Percentiles rank a stretch among this genome's conserved stretches.
Conservation (phyloP, 2,329 filamentous ascomycete species). For the Trichoderma endophyticum region DNA sequence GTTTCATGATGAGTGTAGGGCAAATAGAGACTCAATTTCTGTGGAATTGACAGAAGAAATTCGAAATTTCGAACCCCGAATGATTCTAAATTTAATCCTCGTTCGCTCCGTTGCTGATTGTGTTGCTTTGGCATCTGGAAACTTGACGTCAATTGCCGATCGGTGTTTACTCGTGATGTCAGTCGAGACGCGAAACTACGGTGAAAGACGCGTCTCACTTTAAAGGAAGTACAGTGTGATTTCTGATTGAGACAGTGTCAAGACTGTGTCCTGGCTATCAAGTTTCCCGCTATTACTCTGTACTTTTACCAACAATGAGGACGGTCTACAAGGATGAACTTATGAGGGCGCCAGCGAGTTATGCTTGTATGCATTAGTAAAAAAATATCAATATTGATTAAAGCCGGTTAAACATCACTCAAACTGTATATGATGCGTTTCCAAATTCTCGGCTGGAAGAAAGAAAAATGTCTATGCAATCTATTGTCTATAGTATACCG, state of each 20-base stretch:
- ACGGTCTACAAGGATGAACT: no score
- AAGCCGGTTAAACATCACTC: background rate
- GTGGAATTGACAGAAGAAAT: no score
- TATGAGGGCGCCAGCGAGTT: no score
- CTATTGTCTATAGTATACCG: background rate
- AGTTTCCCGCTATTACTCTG: no score
- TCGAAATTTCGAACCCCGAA: background rate
- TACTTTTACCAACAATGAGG: no score
- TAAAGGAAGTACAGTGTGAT: no score
- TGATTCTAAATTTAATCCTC: background rate
- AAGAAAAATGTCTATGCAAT: background rate
- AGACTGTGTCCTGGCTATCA: no score
- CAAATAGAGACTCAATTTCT: background rate
- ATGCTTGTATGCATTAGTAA: no score
- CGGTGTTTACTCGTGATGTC: background rate
- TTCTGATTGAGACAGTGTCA: background rate
- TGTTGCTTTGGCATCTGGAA: background rate
- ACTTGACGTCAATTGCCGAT: background rate
- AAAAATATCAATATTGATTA: no score
- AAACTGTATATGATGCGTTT: background rate
- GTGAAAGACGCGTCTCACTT: background rate
- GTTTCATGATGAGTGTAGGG: background rate
- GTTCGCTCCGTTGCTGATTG: background rate
- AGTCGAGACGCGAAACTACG: background rate
- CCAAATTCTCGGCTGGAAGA: background rate